Conservation (phyloP, 1,284 basidiomycete genomes). For the Malassezia equina region DNA sequence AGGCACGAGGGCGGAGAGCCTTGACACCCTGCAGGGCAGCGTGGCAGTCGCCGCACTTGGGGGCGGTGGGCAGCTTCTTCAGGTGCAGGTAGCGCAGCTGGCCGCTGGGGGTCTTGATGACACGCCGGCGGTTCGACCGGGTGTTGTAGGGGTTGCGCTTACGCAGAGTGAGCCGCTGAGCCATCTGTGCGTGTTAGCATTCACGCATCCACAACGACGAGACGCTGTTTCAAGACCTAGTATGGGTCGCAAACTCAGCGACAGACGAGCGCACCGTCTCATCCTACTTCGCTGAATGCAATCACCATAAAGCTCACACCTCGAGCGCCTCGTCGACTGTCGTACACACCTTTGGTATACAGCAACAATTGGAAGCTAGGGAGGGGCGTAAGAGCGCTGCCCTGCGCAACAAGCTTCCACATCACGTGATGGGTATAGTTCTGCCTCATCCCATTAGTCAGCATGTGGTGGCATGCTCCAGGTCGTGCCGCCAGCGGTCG, state of each 20-base stretch:
- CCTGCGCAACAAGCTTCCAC: neutral
- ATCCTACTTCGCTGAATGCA: neutral
- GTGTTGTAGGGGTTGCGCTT: conserved; percentile 99
- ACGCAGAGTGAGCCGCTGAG: conserved; percentile 97
- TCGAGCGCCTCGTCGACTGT: neutral
- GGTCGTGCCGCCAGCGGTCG: neutral
- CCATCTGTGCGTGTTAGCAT: conserved; percentile 55
- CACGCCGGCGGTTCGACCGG: conserved; percentile 82
- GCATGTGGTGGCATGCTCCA: neutral
- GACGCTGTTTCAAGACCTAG: neutral
- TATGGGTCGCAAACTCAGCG: neutral
- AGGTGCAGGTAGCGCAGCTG: conserved; percentile 82
- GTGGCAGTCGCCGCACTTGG: conserved; percentile 63
- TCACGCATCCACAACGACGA: neutral
- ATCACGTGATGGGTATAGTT: neutral
- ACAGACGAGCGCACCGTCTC: neutral
- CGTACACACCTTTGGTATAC: conserved; percentile 17
- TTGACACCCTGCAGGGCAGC: conserved; percentile 37
- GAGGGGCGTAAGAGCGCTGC: neutral
- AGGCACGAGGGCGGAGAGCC: conserved; percentile 44
- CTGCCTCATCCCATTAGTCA: neutral
- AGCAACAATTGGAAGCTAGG: conserved; percentile 11
- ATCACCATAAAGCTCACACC: neutral
- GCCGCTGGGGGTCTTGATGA: conserved; percentile 94
- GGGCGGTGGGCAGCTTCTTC: conserved; percentile 72